A percentile compares a stretch with the other conserved stretches of the same genome.
phyloP scores from a whole-genome alignment of 345 rosid genomes.

The Noccaea bulbosa region DNA sequence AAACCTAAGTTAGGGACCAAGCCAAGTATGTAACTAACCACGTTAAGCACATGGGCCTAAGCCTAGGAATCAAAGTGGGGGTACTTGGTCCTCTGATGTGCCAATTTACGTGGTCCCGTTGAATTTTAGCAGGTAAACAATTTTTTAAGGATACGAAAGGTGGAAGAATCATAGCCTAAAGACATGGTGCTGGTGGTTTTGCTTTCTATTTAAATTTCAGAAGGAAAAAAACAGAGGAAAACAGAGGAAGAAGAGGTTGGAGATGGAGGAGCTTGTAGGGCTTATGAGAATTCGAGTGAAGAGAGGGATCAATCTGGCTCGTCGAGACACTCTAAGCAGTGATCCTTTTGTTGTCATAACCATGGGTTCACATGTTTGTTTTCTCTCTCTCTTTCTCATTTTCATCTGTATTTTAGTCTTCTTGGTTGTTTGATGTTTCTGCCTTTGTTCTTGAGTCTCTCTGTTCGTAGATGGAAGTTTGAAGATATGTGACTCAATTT shows the following conservation, averaged over 20 bases:
- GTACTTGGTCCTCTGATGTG: conserved; percentile 14
- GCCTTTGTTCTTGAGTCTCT: conserved; percentile 19
- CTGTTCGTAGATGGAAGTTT: not conserved
- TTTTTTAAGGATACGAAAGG: conserved; percentile 5
- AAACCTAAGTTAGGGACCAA: too few species aligned
- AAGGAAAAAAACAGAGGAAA: conserved; percentile 9
- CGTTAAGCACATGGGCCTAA: too few species aligned
- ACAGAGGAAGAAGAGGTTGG: conserved; percentile 4
- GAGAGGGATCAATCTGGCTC: conserved; percentile 53
- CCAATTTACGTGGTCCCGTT: conserved; percentile 14
- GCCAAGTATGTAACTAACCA: too few species aligned
- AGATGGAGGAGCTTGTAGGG: conserved; percentile 52
- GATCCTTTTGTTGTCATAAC: conserved; percentile 61
- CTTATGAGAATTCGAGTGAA: conserved; percentile 51
- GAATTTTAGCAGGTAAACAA: conserved; percentile 29
- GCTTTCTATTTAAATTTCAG: conserved; percentile 7
- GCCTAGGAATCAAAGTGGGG: too few species aligned
- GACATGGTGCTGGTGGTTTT: conserved; percentile 11
- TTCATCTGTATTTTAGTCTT: conserved; percentile 12
- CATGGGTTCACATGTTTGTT: conserved; percentile 52
- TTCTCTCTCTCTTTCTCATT: conserved; percentile 1
- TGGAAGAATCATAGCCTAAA: conserved; percentile 1
- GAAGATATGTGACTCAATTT: too few species aligned
- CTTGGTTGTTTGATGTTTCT: conserved; percentile 1
- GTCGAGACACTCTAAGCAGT: conserved; percentile 50